phyloP scores from a whole-genome alignment of 1,284 basidiomycete species.

The Microbotryum intermedium region DNA sequence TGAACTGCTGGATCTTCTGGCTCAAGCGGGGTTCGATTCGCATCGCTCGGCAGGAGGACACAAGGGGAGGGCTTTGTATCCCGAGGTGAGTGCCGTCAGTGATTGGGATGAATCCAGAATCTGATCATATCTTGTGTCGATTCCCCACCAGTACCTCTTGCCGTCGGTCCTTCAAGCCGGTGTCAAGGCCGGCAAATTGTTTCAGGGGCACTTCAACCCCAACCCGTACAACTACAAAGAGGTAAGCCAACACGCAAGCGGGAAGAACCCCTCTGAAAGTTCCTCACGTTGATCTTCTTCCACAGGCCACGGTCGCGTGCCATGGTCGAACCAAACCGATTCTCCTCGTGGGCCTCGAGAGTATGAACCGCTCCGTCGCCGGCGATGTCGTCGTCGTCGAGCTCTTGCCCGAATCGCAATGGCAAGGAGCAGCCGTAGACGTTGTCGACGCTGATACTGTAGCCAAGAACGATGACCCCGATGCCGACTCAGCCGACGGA shows the following conservation, averaged over 20 bases:
- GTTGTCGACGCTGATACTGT: slow-evolving; percentile 83
- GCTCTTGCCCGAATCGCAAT: slow-evolving; percentile 76
- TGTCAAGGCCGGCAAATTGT: slow-evolving; percentile 70
- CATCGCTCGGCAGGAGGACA: slow-evolving; percentile 36
- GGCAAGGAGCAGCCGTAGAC: slow-evolving; percentile 87
- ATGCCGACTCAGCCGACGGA: slow-evolving; percentile 48
- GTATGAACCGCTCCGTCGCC: slow-evolving; percentile 92
- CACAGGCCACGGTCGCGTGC: slow-evolving; percentile 68
- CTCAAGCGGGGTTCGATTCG: slow-evolving; percentile 47
- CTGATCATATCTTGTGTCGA: background rate
- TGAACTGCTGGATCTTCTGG: slow-evolving; percentile 68
- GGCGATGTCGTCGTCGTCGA: slow-evolving; percentile 91
- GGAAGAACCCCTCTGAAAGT: no score
- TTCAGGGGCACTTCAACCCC: slow-evolving; percentile 91
- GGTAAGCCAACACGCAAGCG: no score
- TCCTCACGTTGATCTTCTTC: no score
- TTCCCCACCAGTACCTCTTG: slow-evolving; percentile 63
- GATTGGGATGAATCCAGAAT: background rate
- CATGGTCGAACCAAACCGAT: slow-evolving; percentile 67
- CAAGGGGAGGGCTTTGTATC: slow-evolving; percentile 56
- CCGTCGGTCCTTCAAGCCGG: slow-evolving; percentile 67
- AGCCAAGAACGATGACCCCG: slow-evolving; percentile 78
- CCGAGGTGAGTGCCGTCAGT: slow-evolving; percentile 51
- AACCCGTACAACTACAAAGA: slow-evolving; percentile 95
- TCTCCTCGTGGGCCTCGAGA: slow-evolving; percentile 75